Base-by-base conservation (phyloP, 2,329 filamentous ascomycete genomes). In the Neofusicoccum parvum region DNA sequence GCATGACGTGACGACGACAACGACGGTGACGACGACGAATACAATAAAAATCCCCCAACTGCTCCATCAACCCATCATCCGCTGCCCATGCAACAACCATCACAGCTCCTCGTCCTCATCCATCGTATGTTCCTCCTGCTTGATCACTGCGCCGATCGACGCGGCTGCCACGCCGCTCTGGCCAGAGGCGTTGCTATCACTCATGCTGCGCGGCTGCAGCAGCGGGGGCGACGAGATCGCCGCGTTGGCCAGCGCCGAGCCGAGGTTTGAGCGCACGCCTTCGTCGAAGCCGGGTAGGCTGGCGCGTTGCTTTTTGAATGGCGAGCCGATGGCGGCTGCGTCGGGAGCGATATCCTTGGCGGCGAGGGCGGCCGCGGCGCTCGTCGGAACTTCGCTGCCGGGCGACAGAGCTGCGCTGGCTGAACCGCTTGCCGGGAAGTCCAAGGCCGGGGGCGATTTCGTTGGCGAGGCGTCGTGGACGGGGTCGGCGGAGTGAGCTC, bases 401-500 rank as follows among this genome's bases (percentile, higher is more conserved):
- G 72, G 34, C 69, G 70, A 11, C 71, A 74, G 32, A 70, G 68
- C 62, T 27, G 65, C 64, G 10, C 36, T 59, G 37, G 65, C 53
- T 17, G 51, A 65, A 36, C 67, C 3, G 73, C 68, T 27, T 69
- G 69, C 39, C 67, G 58, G 27, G 68, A 60, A 48, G 17, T 60
- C 41, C 51, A 53, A 46, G 34, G 32, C n/a, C 78, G 11, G 23
- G 15, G 66, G 51, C 10, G 66, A 66, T 14, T 51, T 66, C 5
- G 37, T 37, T 12, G 60, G 54, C 12, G 51, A 56, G 34, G 37
- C 69, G 76, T 75, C 73, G 72, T 82, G 83, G 20, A 90, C 81
- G 11, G 88, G 88, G 59, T 93, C 91, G 45, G 85, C 86, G 10
- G 91, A 94, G 75, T 92, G 91, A 69, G 91, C 89, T 69, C 91